Base-by-base conservation (phyloP, 306 rosid species). In the Quercus engelmannii region DNA sequence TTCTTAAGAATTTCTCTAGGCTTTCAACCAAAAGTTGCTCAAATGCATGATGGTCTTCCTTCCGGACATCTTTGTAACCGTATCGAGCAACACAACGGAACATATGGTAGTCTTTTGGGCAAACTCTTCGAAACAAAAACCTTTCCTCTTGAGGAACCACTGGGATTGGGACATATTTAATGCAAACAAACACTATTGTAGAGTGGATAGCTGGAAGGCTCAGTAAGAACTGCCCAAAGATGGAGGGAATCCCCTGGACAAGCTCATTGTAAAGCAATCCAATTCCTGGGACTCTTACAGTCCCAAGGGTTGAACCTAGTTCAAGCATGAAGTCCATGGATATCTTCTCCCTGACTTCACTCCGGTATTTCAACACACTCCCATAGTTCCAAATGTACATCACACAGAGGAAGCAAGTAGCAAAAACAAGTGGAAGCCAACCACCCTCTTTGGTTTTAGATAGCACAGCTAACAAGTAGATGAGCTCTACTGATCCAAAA, bases 311-410 rank as follows among this genome's bases (percentile, higher is more conserved):
- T 80, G 94, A 91, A 75, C 98, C 96, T 25, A 95, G 94, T 54
- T 95, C 97, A n/a, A 72, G 88, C 97, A 95, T 84, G 57, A 84
- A 84, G 83, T 95, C 96, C 88, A 86, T 71, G 57, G 98, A 90
- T 46, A 95, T 89, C 89, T 91, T 95, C 86, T 87, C 92, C 81
- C 94, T 82, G 21, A 95, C 90, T 85, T 95, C 92, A 28, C 97
- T 90, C 77, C 64, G 91, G 81, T 95, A 95, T 85, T 91, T 95
- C 90, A 95, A 83, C 63, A 95, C 98, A 61, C 99, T 95, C 28
- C 99, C 99, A 38, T 91, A 95, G 92, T 95, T 95, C 99, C 99
- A 95, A 1, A 87, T 95, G 92, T 95, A 95, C 99, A 95, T 95
- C 83, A 92, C 84, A 54, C 91, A 85, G 73, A 95, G 97, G 87